A percentile compares a stretch with the other conserved stretches of the same genome.
These are phyloP conservation scores for Calonectria honghensis DNA, from an alignment of 2,329 filamentous ascomycete species.

Conservation along the genomic window DNA sequence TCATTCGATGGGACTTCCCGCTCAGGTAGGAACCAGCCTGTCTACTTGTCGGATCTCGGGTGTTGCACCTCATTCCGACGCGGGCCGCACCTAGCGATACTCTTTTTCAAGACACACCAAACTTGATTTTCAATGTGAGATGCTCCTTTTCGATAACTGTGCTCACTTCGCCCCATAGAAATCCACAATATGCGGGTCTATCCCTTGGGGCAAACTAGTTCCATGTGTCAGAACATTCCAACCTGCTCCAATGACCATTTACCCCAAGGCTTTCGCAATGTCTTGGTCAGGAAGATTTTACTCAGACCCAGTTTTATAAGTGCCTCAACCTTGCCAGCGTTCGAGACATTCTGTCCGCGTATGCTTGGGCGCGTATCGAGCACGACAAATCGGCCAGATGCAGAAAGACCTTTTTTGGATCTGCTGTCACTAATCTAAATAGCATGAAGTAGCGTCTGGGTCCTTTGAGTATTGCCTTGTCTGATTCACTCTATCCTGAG, in stretches of 20 bases:
- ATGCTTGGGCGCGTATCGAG: not conserved
- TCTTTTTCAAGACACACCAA: no score
- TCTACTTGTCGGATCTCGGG: no score
- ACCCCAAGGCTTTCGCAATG: not conserved
- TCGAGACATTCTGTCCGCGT: not conserved
- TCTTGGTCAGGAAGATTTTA: not conserved
- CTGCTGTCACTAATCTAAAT: not conserved
- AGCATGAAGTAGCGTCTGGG: not conserved
- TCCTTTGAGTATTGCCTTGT: not conserved
- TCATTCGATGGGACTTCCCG: no score
- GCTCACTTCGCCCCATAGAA: conserved; percentile 10
- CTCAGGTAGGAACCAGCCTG: no score
- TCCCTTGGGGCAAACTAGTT: not conserved
- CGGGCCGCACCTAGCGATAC: no score
- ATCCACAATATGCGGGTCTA: not conserved
- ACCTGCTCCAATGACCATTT: not conserved
- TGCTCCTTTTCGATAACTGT: no score
- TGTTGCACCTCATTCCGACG: no score
- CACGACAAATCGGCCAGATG: not conserved
- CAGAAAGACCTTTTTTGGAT: not conserved
- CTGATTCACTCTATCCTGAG: not conserved
- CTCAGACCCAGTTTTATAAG: not conserved
- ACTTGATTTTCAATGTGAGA: no score
- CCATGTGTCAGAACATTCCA: not conserved
- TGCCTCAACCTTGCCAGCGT: not conserved